A percentile compares a stretch with the other conserved stretches of the same genome.
Conservation (phyloP, 176 grass and related monocot species). For the Cenchrus purpureus region DNA sequence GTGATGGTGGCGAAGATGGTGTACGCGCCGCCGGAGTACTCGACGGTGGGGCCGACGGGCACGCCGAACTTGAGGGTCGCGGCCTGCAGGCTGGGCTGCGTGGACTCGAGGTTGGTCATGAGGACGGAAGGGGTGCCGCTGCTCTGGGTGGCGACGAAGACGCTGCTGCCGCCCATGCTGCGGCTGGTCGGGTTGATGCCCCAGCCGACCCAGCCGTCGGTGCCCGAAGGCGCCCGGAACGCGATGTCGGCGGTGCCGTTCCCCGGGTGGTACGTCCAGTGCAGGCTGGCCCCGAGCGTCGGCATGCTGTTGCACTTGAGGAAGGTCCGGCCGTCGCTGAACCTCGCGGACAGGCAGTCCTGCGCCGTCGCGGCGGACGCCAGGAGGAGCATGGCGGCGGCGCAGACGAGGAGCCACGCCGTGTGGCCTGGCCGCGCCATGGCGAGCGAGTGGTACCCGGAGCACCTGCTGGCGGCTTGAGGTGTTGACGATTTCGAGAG, state of each 20-base stretch:
- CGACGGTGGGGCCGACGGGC: conserved; percentile 29
- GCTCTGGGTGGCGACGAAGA: conserved; percentile 67
- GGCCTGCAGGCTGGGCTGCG: neutral
- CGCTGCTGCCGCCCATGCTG: conserved; percentile 52
- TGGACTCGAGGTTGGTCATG: conserved; percentile 21
- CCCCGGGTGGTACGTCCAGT: conserved; percentile 84
- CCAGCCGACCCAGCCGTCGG: conserved; percentile 71
- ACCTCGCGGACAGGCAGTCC: conserved; percentile 48
- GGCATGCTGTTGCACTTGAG: conserved; percentile 51
- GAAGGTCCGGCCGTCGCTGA: conserved; percentile 57
- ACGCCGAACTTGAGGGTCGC: conserved; percentile 41
- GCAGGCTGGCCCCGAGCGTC: conserved; percentile 57
- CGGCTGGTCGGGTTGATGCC: conserved; percentile 53
- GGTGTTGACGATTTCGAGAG: neutral
- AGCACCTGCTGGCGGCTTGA: neutral
- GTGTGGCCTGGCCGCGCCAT: conserved; percentile 45
- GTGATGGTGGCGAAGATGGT: conserved; percentile 71
- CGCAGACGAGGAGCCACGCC: conserved; percentile 37
- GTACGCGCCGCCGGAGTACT: conserved; percentile 61
- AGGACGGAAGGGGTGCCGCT: conserved; percentile 41
- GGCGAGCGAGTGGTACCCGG: neutral
- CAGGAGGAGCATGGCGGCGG: conserved; percentile 12
- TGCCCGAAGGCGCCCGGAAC: conserved; percentile 49
- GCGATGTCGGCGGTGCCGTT: conserved; percentile 75
- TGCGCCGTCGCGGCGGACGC: conserved; percentile 49